Conservation (phyloP, 179 eudicot species). For the Patellifolia procumbens region DNA sequence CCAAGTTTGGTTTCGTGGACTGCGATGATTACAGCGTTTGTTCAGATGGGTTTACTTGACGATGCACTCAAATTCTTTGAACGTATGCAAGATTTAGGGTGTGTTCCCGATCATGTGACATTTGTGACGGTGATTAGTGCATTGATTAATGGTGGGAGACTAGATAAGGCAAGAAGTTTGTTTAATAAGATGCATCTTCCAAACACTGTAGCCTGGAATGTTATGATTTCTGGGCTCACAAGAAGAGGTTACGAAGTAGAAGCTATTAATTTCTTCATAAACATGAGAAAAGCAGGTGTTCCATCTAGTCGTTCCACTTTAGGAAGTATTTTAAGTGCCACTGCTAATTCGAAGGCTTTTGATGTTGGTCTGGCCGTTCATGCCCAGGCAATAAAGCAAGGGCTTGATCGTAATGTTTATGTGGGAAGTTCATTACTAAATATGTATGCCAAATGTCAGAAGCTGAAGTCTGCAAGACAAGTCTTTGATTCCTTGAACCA, state of each 20-base stretch:
- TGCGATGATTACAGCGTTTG: conserved; percentile 69
- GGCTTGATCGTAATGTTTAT: conserved; percentile 72
- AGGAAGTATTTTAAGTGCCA: conserved; percentile 81
- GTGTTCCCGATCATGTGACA: conserved; percentile 64
- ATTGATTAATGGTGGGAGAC: conserved; percentile 55
- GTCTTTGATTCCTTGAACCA: conserved; percentile 58
- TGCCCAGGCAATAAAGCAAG: conserved; percentile 68
- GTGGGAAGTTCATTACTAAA: conserved; percentile 84
- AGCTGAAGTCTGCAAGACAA: conserved; percentile 52
- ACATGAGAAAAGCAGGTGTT: conserved; percentile 59
- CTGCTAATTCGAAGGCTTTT: conserved; percentile 57
- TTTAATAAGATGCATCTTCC: conserved; percentile 61
- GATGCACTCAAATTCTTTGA: conserved; percentile 63
- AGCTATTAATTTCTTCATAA: conserved; percentile 51
- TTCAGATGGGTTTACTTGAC: conserved; percentile 54
- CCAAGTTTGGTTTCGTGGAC: conserved; percentile 77
- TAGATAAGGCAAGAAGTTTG: conserved; percentile 61
- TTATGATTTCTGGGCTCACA: conserved; percentile 80
- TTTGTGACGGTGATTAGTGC: conserved; percentile 65
- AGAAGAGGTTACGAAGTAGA: conserved; percentile 55
- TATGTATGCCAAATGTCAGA: conserved; percentile 81
- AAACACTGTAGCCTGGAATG: conserved; percentile 71
- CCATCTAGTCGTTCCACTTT: conserved; percentile 71
- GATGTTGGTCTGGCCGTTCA: conserved; percentile 70
- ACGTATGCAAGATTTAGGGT: conserved; percentile 50